Conservation (phyloP, 2,329 filamentous ascomycete genomes). For the Trichoderma endophyticum region DNA sequence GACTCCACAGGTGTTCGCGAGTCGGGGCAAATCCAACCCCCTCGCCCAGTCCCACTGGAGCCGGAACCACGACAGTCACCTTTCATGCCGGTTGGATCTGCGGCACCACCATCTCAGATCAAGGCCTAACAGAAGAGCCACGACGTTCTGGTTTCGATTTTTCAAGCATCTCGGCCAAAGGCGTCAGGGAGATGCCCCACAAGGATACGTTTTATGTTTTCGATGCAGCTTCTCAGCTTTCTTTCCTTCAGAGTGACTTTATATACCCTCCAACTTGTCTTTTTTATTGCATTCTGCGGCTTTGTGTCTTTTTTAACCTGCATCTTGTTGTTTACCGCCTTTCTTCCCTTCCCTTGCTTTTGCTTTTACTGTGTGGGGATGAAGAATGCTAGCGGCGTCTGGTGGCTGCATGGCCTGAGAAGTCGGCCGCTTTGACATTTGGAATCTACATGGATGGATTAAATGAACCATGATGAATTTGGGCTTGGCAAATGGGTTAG, state of each 20-base stretch:
- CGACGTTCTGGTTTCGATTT: not conserved
- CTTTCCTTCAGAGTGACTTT: not conserved
- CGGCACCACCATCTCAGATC: constrained; percentile 7
- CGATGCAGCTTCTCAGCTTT: not conserved
- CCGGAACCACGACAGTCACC: constrained; percentile 1
- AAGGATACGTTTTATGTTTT: not conserved
- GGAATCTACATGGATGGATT: not conserved
- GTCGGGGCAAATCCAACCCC: not conserved
- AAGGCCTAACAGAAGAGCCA: not conserved
- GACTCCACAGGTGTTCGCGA: not conserved
- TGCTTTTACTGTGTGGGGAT: not conserved
- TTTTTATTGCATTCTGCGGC: not conserved
- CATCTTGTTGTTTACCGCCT: not conserved
- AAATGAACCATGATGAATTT: constrained; percentile 11
- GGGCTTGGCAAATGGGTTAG: not conserved
- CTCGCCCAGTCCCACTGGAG: constrained; percentile 10
- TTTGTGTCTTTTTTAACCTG: not conserved
- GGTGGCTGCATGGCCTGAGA: not conserved
- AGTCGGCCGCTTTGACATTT: constrained; percentile 4
- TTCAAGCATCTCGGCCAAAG: not conserved
- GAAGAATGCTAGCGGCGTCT: constrained; percentile 3
- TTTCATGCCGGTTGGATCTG: constrained; percentile 4
- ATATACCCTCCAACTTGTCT: not conserved
- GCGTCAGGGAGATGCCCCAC: not conserved
- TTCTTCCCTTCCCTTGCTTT: not conserved